Base-by-base conservation (phyloP, 768 basidiomycete species). In the Lanmaoa pseudosensibilis region DNA sequence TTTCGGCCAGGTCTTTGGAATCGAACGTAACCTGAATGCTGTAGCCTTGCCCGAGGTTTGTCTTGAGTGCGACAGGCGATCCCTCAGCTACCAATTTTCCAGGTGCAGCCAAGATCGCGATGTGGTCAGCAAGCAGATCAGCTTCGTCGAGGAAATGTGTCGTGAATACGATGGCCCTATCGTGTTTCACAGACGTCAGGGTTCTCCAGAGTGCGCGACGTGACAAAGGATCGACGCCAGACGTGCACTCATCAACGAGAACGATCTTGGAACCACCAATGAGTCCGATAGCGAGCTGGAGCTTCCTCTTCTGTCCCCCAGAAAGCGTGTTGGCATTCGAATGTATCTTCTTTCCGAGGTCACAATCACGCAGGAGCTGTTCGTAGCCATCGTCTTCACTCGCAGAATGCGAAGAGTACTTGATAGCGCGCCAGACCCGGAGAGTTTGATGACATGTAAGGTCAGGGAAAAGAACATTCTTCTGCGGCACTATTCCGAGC, bases 101-200 rank as follows among this genome's bases (percentile, higher is more conserved):
- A 2, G 90, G 90, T 0, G 87, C 83, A 15, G 85, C 84, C 4
- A 92, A 75, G 51, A 92, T 85, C 0, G 85, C 87, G 50, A 92
- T 88, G 21, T 83, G 77, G 62, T 92, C 90, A 0, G 83, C 90
- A 15, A 92, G 75, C 4, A 92, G 74, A 64, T 92, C 90, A 0
- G 90, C 90, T 69, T 91, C 88, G 55, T 91, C 89, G 2, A 90
- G 76, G 72, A 89, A 88, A 72, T 92, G 90, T 0, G 90, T 93
- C 0, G 90, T 92, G 67, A 91, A 86, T 3, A 92, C 75, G 37
- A 92, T 83, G 0, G 85, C 84, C 46, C 87, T 76, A 41, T 86
- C 83, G 34, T 85, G 75, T 15, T 85, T 80, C 54, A 87, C 83
- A 3, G 83, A 79, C 4, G 82, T 88, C 53, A 93, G 71, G 0